phyloP scores from a whole-genome alignment of 768 basidiomycete species.

The Kondoa malvinella region DNA sequence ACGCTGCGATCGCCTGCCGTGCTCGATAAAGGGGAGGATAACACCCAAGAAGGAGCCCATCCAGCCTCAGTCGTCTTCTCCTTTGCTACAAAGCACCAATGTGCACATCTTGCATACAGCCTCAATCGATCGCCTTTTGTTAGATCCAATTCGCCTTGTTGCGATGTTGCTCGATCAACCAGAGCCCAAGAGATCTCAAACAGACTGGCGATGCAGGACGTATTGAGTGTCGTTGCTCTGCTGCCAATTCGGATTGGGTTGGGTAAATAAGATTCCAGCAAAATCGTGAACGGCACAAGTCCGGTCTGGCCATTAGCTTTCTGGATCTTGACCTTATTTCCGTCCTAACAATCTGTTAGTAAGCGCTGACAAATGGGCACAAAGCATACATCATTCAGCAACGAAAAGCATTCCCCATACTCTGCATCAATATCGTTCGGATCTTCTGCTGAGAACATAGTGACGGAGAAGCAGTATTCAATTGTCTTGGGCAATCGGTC shows the following conservation, averaged over 20 bases:
- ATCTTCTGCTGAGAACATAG: not conserved
- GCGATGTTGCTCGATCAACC: not conserved
- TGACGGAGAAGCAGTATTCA: not conserved
- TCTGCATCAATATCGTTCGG: not conserved
- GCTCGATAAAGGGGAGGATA: too few species aligned
- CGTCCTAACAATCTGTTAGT: not conserved
- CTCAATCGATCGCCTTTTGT: slow-evolving; percentile 1
- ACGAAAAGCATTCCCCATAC: not conserved
- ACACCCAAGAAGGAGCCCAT: not conserved
- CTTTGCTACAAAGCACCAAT: slow-evolving; percentile 5
- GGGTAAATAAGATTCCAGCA: not conserved
- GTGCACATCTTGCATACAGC: not conserved
- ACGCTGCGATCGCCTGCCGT: too few species aligned
- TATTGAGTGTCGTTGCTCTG: not conserved
- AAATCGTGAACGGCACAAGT: not conserved
- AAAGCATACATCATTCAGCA: not conserved
- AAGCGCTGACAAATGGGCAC: not conserved
- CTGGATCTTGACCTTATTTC: not conserved
- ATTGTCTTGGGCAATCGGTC: not conserved
- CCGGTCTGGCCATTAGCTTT: not conserved
- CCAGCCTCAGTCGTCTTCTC: not conserved
- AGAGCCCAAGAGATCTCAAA: not conserved
- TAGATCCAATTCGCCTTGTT: not conserved
- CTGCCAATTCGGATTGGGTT: not conserved
- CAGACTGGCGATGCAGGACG: not conserved